Percentiles rank a stretch among this genome's conserved stretches.
Conservation (phyloP, 2,329 filamentous ascomycete species). For the Sclerotinia spermophila region DNA sequence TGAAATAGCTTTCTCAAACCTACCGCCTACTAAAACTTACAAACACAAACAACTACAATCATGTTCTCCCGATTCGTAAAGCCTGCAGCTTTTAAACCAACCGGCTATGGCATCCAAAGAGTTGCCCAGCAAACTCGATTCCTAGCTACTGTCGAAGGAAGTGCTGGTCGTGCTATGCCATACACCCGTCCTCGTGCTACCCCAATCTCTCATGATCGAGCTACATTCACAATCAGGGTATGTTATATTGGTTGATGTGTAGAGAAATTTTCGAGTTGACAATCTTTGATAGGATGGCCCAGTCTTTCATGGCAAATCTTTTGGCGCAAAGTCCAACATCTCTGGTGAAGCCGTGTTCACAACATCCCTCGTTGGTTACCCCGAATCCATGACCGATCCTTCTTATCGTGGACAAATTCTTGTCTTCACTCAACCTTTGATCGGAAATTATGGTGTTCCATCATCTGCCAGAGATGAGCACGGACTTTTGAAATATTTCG, state of each 20-base stretch:
- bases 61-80: constrained; percentile 62
- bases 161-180: constrained; percentile 67
- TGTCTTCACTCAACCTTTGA: constrained; percentile 95
- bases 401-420: constrained; percentile 93
- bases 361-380: constrained; percentile 95
- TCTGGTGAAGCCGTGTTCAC: constrained; percentile 99
- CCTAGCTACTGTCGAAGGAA: constrained; percentile 65
- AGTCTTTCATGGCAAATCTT: constrained; percentile 93
- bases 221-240: constrained; percentile 92
- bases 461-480: constrained; percentile 79
- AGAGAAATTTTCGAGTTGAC: constrained; percentile 29
- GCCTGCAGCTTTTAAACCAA: constrained; percentile 45
- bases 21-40: constrained; percentile 24
- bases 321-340: constrained; percentile 93
- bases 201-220: constrained; percentile 68
- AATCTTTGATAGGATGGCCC: constrained; percentile 68
- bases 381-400: constrained; percentile 87
- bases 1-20: constrained; percentile 33
- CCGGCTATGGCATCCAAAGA: constrained; percentile 32
- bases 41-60: constrained; percentile 36
- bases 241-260: constrained; percentile 30
- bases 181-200: constrained; percentile 56
- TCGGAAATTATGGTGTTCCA: constrained; percentile 97
- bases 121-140: constrained; percentile 44
- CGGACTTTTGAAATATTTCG: constrained; percentile 95